Evolutionary conservation across 2,329 filamentous ascomycete species (phyloP).

Genomic region (Exophiala oligosperma): DNA sequence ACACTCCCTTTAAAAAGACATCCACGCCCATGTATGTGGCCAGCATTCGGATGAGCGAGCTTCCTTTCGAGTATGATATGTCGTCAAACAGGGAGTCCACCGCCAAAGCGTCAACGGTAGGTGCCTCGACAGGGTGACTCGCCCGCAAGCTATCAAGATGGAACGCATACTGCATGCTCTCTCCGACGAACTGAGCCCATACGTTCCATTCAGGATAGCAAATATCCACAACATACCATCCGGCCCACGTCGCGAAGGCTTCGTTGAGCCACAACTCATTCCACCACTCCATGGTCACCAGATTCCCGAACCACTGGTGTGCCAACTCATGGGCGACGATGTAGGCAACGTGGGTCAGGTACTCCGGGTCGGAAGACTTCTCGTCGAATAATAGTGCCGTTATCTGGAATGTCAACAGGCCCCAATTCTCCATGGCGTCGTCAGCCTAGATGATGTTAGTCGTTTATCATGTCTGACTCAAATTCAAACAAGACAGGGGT

Average conservation of each 20-base stretch:
- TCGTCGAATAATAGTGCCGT: slow-evolving; percentile 85
- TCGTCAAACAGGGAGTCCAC: slow-evolving; percentile 97
- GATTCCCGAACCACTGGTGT: slow-evolving; percentile 96
- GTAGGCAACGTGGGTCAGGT: slow-evolving; percentile 77
- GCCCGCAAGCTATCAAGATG: slow-evolving; percentile 84
- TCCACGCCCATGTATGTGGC: slow-evolving; percentile 92
- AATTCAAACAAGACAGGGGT: no score
- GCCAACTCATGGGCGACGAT: slow-evolving; percentile 94
- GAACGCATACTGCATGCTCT: slow-evolving; percentile 83
- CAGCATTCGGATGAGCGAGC: slow-evolving; percentile 92
- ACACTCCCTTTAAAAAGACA: slow-evolving; percentile 86
- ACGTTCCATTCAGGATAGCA: slow-evolving; percentile 98
- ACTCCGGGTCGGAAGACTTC: slow-evolving; percentile 81
- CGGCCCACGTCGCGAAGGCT: slow-evolving; percentile 87
- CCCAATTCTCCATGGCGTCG: slow-evolving; percentile 98
- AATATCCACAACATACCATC: slow-evolving; percentile 84
- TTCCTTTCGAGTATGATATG: slow-evolving; percentile 95
- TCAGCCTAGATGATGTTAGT: slow-evolving; percentile 67
- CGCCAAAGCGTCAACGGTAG: slow-evolving; percentile 88
- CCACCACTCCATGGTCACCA: slow-evolving; percentile 98
- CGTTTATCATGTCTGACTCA: no score
- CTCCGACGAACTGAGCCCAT: slow-evolving; percentile 89
- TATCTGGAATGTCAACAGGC: slow-evolving; percentile 87
- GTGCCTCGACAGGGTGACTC: slow-evolving; percentile 93
- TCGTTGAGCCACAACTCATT: slow-evolving; percentile 94